Percentiles rank a stretch among this genome's conserved stretches.
These are phyloP conservation scores for Paramyrothecium roridum DNA, from an alignment of 2,329 filamentous ascomycete species.

Conservation along the genomic window DNA sequence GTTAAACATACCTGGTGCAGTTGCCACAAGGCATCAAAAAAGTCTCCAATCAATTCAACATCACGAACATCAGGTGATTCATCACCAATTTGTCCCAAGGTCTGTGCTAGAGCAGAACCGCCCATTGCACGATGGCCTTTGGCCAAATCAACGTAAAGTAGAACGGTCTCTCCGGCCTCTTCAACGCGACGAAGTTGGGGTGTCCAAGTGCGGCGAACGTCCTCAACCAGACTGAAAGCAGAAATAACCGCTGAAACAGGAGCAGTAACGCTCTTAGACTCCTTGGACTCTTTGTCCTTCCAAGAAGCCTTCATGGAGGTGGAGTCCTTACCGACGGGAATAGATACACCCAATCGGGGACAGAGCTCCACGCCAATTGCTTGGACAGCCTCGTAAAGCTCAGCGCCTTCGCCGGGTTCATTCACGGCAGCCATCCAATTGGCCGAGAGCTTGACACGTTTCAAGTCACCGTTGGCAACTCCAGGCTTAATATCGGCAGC, in stretches of 20 bases:
- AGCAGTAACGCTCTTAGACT: constrained; percentile 82
- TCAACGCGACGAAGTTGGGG: constrained; percentile 79
- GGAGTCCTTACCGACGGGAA: constrained; percentile 96
- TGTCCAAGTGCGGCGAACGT: constrained; percentile 88
- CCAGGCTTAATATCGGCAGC: constrained; percentile 61
- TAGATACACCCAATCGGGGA: constrained; percentile 83
- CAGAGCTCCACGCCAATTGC: constrained; percentile 92
- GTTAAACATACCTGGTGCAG: constrained; percentile 38
- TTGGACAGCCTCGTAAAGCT: constrained; percentile 88
- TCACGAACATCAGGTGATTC: constrained; percentile 85
- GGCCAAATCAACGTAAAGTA: constrained; percentile 90
- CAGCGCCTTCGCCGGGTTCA: constrained; percentile 88
- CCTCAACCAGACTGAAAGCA: constrained; percentile 80
- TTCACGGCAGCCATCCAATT: constrained; percentile 99
- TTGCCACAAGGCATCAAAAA: constrained; percentile 78
- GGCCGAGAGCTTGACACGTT: constrained; percentile 81
- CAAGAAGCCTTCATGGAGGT: constrained; percentile 99
- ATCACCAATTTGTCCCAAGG: constrained; percentile 80
- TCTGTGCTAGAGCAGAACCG: constrained; percentile 87
- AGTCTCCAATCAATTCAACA: constrained; percentile 77
- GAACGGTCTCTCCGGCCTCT: constrained; percentile 82
- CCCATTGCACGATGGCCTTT: constrained; percentile 78
- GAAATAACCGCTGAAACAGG: constrained; percentile 90
- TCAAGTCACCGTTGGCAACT: constrained; percentile 56
- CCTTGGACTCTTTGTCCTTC: constrained; percentile 65